Conservation (phyloP, 2,329 filamentous ascomycete species). For the Corinectria fuckeliana region DNA sequence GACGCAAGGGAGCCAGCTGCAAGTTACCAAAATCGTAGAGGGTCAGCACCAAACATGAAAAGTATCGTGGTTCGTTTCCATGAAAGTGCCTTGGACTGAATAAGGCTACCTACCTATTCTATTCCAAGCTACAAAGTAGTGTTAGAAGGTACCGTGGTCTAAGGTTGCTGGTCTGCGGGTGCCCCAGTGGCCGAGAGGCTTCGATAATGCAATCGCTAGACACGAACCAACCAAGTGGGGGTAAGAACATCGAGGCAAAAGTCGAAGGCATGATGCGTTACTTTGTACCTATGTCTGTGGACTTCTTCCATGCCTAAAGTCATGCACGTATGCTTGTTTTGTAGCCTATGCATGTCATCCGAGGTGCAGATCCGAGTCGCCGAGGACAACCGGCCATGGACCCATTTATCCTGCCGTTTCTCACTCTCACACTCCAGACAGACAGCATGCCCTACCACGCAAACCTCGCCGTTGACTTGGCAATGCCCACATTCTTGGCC, state of each 20-base stretch:
- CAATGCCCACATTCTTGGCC: conserved; percentile 13
- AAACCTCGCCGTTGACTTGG: conserved; percentile 4
- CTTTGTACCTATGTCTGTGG: no score
- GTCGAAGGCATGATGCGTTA: not conserved
- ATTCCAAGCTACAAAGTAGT: no score
- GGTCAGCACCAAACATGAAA: not conserved
- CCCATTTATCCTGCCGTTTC: not conserved
- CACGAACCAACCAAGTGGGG: not conserved
- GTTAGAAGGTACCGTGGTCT: no score
- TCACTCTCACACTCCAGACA: not conserved
- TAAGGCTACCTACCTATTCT: no score
- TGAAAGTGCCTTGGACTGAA: not conserved
- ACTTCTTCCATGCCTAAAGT: not conserved
- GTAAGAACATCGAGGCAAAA: not conserved
- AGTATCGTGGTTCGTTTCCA: no score
- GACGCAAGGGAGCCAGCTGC: not conserved
- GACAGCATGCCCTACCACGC: no score
- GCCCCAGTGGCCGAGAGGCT: no score
- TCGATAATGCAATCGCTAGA: no score
- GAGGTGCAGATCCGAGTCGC: not conserved
- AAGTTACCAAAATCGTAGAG: not conserved
- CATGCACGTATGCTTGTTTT: not conserved
- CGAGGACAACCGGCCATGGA: not conserved
- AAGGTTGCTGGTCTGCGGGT: no score
- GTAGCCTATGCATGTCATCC: conserved; percentile 4